Base-by-base conservation (phyloP, 2,329 filamentous ascomycete species). In the Aspergillus arachidicola region DNA sequence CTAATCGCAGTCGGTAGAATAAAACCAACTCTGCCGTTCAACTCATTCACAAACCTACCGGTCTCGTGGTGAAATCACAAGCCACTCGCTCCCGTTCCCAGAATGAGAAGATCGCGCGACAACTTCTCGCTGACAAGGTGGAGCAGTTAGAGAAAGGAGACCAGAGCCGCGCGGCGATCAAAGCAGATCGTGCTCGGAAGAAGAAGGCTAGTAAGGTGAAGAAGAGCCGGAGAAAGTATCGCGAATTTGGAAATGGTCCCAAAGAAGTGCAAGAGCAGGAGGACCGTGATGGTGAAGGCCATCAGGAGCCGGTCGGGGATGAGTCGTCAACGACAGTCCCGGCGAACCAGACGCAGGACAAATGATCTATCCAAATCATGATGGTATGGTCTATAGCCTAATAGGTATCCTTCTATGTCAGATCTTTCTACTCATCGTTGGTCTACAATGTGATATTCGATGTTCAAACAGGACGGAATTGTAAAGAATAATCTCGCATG, bases 1-100 rank as follows among this genome's bases (percentile, higher is more conserved):
- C 54, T 61, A 45, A 61, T 50, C 23, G 16, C 21, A 21, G 21
- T 48, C 9, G 34, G 57, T 46, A 83, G 90, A 99, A 99, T 81
- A 99, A 99, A 87, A 99, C 95, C 30, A 93, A 89, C 68, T 97
- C 92, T 0, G 94, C 94, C 43, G 94, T 97, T 2, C 95, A 99
- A 76, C 84, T 99, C 41, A 95, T 90, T 69, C 95, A 99, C 78
- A 81, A 91, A 19, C 93, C 94, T 6, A 96, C 94, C 0, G 94
- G 94, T 65, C 88, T 97, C 59, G 94, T 98, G 16, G 87, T 99
- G 66, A 99, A 99, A 81, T 94, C 88, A 61, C 95, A 99, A 79
- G 93, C 90, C 23, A 98, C 95, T 10, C 89, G 95, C 55, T 96
- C 92, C 1, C 88, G 93, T 21, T 86, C 86, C 62, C 91, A 96